A percentile compares a stretch with the other conserved stretches of the same genome.
phyloP scores from a whole-genome alignment of 2,329 filamentous ascomycete species.

The Cryphonectria radicalis region DNA sequence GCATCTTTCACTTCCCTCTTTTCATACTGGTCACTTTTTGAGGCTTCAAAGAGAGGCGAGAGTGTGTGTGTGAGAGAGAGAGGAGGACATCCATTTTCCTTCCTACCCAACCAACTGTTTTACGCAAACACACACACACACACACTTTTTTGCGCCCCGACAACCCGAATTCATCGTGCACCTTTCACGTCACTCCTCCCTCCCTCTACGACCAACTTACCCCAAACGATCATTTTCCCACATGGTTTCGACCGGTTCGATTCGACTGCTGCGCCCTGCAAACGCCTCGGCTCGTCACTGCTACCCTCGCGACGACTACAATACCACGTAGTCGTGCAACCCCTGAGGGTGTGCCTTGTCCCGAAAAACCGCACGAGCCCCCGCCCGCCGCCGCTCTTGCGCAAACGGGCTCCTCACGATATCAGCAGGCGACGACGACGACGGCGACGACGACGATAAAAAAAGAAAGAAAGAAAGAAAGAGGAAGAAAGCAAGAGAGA shows the following conservation, averaged over 20 bases:
- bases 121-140: neutral
- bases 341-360: slow-evolving; percentile 24
- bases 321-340: slow-evolving; percentile 11
- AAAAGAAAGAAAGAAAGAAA: neutral
- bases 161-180: neutral
- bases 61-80: neutral
- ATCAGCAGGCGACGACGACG: neutral
- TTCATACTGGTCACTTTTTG: neutral
- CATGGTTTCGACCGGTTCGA: slow-evolving; percentile 24
- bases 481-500: no score
- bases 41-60: neutral
- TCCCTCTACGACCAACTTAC: neutral
- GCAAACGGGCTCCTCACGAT: neutral
- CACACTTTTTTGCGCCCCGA: neutral
- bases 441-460: slow-evolving; percentile 6
- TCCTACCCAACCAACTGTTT: neutral
- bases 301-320: neutral
- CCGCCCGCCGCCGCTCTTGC: neutral
- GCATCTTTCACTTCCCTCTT: slow-evolving; percentile 15
- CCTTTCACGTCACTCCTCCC: neutral
- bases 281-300: slow-evolving; percentile 19
- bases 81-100: neutral
- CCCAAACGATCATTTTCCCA: slow-evolving; percentile 11
- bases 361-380: neutral
- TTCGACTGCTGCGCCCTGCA: slow-evolving; percentile 23